A percentile compares a stretch with the other conserved stretches of the same genome.
Evolutionary conservation across 176 grass and related monocot genomes (phyloP).

Genomic region (Chrysopogon serrulatus): DNA sequence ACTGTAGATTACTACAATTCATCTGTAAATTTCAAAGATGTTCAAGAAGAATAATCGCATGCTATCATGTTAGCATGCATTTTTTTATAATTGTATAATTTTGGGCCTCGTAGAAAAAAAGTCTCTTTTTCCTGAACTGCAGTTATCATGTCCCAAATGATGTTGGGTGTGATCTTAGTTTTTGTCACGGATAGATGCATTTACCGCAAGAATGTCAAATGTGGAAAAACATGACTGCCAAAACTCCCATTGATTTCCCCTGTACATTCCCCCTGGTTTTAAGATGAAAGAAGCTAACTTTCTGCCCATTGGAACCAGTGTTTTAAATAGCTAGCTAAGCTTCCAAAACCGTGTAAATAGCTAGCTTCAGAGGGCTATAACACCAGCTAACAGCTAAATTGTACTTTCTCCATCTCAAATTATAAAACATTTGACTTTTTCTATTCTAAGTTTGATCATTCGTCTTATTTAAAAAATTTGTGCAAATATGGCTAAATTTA

Average conservation of each 20-base stretch:
- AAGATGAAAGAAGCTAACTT: neutral
- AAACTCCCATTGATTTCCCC: neutral
- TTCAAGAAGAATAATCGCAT: neutral
- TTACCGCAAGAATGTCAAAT: neutral
- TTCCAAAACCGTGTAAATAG: no score
- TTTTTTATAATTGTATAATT: neutral
- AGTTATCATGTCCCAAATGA: neutral
- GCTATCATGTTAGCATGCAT: neutral
- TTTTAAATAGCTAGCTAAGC: no score
- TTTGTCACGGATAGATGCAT: neutral
- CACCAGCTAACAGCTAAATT: no score
- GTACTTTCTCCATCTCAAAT: no score
- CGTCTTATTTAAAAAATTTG: no score
- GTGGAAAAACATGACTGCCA: neutral
- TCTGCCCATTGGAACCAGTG: no score
- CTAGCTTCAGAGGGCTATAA: no score
- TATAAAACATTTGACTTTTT: no score
- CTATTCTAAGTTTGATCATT: no score
- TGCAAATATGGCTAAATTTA: no score
- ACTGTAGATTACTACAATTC: constrained; percentile 10
- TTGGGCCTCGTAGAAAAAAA: neutral
- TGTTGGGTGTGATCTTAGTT: neutral
- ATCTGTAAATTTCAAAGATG: constrained; percentile 27
- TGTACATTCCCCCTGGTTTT: no score
- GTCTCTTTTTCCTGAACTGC: neutral